Evolutionary conservation across 2,329 filamentous ascomycete species (phyloP), one percentile per base, ranked within the genome.

Genomic region (Fusarium neocosmosporiellum): DNA sequence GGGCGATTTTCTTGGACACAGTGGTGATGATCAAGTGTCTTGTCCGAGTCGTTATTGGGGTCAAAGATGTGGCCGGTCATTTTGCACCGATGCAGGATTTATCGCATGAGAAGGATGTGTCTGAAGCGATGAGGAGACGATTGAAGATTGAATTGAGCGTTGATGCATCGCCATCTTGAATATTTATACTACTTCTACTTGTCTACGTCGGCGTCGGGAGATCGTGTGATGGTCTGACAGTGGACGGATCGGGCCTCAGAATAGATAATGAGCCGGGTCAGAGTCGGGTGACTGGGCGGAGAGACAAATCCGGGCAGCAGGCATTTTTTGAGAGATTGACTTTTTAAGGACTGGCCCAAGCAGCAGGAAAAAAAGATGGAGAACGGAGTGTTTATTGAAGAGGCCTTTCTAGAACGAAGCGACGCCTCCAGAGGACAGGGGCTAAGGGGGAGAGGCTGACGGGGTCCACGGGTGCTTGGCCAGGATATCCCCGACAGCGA

Each of bases 41-140:
- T 53, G 59, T 62, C 59, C 18, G 59, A 61, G 43, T 61, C 59
- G 27, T 61, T 33, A 37, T 53, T 50, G 24, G 46, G 46, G 18
- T 39, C 33, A 29, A 48, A 46, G 58, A 60, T n/a, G 24, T 46
- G 58, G 41, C 43, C 58, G 58, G 58, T 31, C 58, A 60, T 60
- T 41, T 48, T 60, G 58, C 16, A 13, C 46, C 46, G 46, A 50
- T 50, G 10, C 1, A 50, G 16, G 16, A 48, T 29, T 11, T 50
- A 50, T 50, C 24, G 24, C 22, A 18, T 20, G 11, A 20, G 16
- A 48, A 10, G 14, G 22, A 7, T 50, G 14, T 50, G n/a, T 50
- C 24, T 22, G n/a, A 43, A 22, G 20, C 13, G 24, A 50, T 50
- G 46, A 34, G 18, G 29, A 46, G 16, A 50, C 16, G 46, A 50